These are phyloP conservation scores for Nematocida ausubeli DNA, from an alignment of 371 early-diverging fungal species.

Conservation along the genomic window DNA sequence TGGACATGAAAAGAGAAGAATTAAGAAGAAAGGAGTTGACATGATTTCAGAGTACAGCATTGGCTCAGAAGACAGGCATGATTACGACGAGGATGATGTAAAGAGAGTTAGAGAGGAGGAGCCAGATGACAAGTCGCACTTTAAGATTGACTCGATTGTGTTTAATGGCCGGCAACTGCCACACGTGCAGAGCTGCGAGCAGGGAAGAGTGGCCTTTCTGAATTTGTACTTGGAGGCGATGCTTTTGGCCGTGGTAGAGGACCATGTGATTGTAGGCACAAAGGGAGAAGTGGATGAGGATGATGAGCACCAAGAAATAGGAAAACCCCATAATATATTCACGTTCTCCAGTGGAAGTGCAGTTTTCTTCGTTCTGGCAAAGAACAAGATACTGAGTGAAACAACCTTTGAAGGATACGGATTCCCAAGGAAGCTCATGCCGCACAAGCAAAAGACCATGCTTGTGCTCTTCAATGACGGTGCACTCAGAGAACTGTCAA, in stretches of 20 bases:
- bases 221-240: not conserved
- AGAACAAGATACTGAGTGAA: conserved; percentile 5
- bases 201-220: conserved; percentile 48
- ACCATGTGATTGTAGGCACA: conserved; percentile 18
- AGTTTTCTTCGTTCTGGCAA: conserved; percentile 4
- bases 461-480: conserved; percentile 50
- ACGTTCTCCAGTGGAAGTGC: conserved; percentile 10
- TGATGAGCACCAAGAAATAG: conserved; percentile 6
- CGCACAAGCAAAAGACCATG: not conserved
- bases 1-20: conserved; percentile 51
- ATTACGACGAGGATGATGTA: conserved; percentile 19
- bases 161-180: conserved; percentile 37
- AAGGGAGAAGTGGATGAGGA: conserved; percentile 25
- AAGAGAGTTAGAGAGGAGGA: conserved; percentile 27
- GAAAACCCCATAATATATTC: conserved; percentile 25
- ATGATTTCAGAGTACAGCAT: conserved; percentile 37
- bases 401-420: conserved; percentile 34
- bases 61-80: conserved; percentile 1
- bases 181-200: not conserved
- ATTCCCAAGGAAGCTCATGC: conserved; percentile 21
- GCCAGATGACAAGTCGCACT: not conserved
- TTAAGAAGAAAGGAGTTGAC: not conserved
- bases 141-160: conserved; percentile 46
- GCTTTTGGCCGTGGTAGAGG: not conserved
- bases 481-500: conserved; percentile 3